Base-by-base conservation (phyloP, 1,139 yeast genomes). In the Suhomyces choctaworum region DNA sequence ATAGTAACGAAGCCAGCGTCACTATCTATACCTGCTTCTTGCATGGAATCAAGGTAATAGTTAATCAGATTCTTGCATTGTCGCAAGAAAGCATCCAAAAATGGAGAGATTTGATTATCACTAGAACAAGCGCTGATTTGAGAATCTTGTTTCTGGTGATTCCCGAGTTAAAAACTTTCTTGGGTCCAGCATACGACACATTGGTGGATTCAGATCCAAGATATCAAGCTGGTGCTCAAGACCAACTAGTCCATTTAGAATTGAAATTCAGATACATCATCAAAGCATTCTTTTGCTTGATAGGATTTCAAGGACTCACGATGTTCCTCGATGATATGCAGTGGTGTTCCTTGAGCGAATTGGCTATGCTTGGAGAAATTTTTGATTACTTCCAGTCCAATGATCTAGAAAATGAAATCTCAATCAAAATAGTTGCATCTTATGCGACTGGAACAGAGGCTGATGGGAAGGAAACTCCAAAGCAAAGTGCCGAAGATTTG, bases 311-410 rank as follows among this genome's bases (percentile, higher is more conserved):
- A 16, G 78, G 77, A 1, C 51, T 75, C 34, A 73, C 78, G 0
- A 49, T 75, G 2, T 63, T 71, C 34, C 54, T 73, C 25, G 80
- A 76, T 46, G 78, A 76, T 50, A 51, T 72, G 21, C 78, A 76
- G 35, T 70, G 72, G 68, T 64, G 74, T 34, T 45, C 64, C 0
- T 45, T 45, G 10, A 54, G 50, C 14, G 70, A 66, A 40, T 55
- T 64, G 53, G 42, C 37, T 3, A 42, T 66, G 44, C 32, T 60
- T 5, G 48, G 56, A 9, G 73, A 68, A 29, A 48, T 63, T 4
- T 41, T 63, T 22, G 54, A 52, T 7, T 50, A 39, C 32, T 37
- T 52, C 28, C 54, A 27, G 40, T 54, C 25, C 51, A 59, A 42
- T 37, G 64, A 57, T 34, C 24, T 32, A 12, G 45, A 36, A 15